phyloP scores from a whole-genome alignment of 306 rosid genomes.

The Coriaria nepalensis region DNA sequence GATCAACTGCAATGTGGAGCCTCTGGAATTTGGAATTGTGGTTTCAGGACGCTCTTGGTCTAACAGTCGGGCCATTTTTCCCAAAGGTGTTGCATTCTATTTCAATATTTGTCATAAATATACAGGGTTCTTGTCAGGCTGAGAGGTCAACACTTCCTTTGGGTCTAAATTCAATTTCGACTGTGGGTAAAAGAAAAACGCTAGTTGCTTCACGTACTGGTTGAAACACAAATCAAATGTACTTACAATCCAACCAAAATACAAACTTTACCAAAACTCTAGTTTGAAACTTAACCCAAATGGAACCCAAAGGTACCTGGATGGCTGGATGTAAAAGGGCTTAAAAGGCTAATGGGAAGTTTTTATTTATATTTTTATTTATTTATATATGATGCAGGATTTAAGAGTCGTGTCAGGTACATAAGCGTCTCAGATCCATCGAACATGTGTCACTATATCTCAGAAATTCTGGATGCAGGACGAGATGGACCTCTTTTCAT shows the following conservation, averaged over 20 bases:
- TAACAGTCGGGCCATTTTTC: slow-evolving; percentile 78
- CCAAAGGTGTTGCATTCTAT: slow-evolving; percentile 43
- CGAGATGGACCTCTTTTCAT: slow-evolving; percentile 73
- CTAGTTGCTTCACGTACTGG: too few relatives aligned
- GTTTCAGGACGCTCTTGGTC: slow-evolving; percentile 90
- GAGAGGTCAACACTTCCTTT: too few relatives aligned
- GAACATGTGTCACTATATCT: slow-evolving; percentile 56
- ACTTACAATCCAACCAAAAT: too few relatives aligned
- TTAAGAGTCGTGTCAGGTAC: slow-evolving; percentile 80
- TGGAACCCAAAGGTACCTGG: too few relatives aligned
- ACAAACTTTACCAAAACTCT: too few relatives aligned
- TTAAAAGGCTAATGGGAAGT: neutral
- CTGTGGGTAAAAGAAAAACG: too few relatives aligned
- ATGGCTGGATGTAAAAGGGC: neutral
- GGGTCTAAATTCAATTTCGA: too few relatives aligned
- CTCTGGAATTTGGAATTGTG: slow-evolving; percentile 74
- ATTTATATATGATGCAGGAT: slow-evolving; percentile 54
- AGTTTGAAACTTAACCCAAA: too few relatives aligned
- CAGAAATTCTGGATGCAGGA: slow-evolving; percentile 85
- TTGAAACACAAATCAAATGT: too few relatives aligned
- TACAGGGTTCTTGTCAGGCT: too few relatives aligned
- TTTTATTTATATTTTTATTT: slow-evolving; percentile 14
- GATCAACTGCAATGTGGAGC: slow-evolving; percentile 89
- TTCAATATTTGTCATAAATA: slow-evolving; percentile 1
- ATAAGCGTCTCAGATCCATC: slow-evolving; percentile 68